A percentile compares a stretch with the other conserved stretches of the same genome.
These are phyloP conservation scores for Chrysanthemum makinoi DNA, from an alignment of 129 eudicot genomes.

Conservation along the genomic window DNA sequence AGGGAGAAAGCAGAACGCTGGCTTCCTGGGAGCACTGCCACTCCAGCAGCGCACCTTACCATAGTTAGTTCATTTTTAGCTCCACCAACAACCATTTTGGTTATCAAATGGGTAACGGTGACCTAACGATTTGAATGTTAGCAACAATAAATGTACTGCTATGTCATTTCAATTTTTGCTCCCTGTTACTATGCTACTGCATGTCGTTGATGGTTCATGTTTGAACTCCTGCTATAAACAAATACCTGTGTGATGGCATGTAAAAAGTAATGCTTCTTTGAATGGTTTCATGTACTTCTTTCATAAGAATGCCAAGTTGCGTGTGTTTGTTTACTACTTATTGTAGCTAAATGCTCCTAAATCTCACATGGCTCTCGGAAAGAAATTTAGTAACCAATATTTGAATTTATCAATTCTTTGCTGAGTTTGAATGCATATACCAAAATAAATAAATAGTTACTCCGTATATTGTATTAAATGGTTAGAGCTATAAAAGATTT, in stretches of 20 bases:
- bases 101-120: background rate
- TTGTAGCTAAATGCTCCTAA: too few species aligned
- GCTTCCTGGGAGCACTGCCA: constrained; percentile 73
- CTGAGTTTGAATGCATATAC: too few species aligned
- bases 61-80: constrained; percentile 1
- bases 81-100: background rate
- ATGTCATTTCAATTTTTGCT: constrained; percentile 1
- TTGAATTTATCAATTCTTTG: too few species aligned
- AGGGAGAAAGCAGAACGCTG: constrained; percentile 61
- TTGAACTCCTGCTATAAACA: constrained; percentile 2
- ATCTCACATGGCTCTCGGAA: too few species aligned
- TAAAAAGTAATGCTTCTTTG: background rate
- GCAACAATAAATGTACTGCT: constrained; percentile 16
- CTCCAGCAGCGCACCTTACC: constrained; percentile 56
- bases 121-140: background rate
- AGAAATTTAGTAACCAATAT: too few species aligned
- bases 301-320: background rate
- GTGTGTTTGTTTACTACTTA: too few species aligned
- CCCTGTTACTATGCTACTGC: background rate
- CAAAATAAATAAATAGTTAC: too few species aligned
- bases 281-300: background rate
- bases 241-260: background rate
- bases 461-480: too few species aligned
- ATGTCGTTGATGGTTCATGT: constrained; percentile 12
- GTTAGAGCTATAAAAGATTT: too few species aligned